Conservation (phyloP, 768 basidiomycete genomes). For the Hypholoma fasciculare region DNA sequence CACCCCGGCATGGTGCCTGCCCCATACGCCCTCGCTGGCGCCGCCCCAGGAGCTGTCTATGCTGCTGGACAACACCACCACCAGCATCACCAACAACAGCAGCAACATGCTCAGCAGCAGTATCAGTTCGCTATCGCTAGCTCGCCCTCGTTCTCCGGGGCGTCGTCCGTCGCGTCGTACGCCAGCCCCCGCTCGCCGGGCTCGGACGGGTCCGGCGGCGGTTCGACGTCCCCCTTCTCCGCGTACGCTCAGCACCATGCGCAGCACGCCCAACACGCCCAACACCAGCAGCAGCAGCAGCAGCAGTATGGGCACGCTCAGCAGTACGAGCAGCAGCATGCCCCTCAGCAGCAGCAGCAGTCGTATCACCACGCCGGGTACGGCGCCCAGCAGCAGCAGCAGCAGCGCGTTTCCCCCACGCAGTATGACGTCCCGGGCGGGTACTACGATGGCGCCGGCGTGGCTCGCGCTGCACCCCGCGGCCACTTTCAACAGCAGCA, state of each 20-base stretch:
- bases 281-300: neutral
- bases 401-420: neutral
- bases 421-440: neutral
- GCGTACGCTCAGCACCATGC: constrained; percentile 5
- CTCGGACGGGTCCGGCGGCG: constrained; percentile 16
- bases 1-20: neutral
- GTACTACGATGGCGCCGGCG: neutral
- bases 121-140: neutral
- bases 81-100: constrained; percentile 1
- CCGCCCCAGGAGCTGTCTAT: neutral
- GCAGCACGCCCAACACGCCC: neutral
- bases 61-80: constrained; percentile 11
- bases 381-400: neutral
- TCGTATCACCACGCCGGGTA: neutral
- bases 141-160: constrained; percentile 29
- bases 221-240: constrained; percentile 4
- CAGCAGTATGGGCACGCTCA: neutral
- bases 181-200: constrained; percentile 24
- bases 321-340: neutral
- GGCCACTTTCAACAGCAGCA: constrained; percentile 1
- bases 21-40: constrained; percentile 3
- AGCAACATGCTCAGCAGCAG: constrained; percentile 19
- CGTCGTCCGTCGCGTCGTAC: constrained; percentile 13
- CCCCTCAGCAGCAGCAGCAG: neutral
- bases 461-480: neutral